These are phyloP conservation scores for Saposhnikovia divaricata DNA, from an alignment of 129 eudicot species.

Conservation along the genomic window DNA sequence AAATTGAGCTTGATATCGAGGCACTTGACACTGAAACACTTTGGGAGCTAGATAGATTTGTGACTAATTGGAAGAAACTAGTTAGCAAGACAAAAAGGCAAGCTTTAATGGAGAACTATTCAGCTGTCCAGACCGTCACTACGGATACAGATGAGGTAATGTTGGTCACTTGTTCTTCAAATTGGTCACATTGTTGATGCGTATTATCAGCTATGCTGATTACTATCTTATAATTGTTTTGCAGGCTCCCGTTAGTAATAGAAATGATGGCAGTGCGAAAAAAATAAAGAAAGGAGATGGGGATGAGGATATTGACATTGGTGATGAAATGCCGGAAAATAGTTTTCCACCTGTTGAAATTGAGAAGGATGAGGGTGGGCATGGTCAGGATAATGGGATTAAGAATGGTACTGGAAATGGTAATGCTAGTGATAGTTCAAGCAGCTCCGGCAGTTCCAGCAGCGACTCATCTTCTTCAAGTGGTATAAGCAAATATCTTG, in stretches of 20 bases:
- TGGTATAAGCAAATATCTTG: constrained; percentile 51
- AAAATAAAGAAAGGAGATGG: constrained; percentile 58
- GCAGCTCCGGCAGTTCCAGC: constrained; percentile 83
- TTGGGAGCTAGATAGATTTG: constrained; percentile 93
- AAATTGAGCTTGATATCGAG: constrained; percentile 88
- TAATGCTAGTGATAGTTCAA: constrained; percentile 63
- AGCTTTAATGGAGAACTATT: constrained; percentile 39
- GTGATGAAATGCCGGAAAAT: constrained; percentile 80
- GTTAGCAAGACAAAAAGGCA: constrained; percentile 82
- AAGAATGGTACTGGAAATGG: constrained; percentile 23
- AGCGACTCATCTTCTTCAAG: constrained; percentile 94
- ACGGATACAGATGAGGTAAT: constrained; percentile 55
- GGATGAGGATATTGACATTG: constrained; percentile 91
- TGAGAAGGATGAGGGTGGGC: constrained; percentile 63
- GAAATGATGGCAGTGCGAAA: constrained; percentile 29
- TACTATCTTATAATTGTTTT: neutral
- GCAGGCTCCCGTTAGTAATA: constrained; percentile 44
- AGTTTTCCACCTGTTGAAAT: constrained; percentile 88
- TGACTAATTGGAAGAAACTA: constrained; percentile 81
- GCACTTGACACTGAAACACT: constrained; percentile 79
- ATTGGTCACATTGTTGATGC: neutral
- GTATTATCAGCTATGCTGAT: neutral
- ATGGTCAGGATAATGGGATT: constrained; percentile 24
- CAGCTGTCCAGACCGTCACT: constrained; percentile 19
- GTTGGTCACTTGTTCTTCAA: neutral